These are phyloP conservation scores for Vanderwaltozyma verrucispora DNA, from an alignment of 805 yeast species.

Conservation along the genomic window DNA sequence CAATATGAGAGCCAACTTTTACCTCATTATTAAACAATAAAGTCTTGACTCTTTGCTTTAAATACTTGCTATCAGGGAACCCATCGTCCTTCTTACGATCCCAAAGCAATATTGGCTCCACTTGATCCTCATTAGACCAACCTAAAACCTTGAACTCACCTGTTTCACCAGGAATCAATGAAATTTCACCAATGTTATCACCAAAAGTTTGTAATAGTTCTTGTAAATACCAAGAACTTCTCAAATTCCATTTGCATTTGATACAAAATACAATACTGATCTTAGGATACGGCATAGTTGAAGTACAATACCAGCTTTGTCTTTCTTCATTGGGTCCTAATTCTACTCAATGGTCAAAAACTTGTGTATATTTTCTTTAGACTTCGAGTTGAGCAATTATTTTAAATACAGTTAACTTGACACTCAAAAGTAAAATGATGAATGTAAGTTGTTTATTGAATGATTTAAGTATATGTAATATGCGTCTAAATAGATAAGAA, in stretches of 20 bases:
- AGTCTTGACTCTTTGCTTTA: constrained; percentile 60
- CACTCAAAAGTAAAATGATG: too few relatives aligned
- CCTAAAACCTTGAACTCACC: constrained; percentile 54
- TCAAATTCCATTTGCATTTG: constrained; percentile 76
- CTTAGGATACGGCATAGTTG: constrained; percentile 38
- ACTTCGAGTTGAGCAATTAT: too few relatives aligned
- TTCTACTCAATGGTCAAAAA: too few relatives aligned
- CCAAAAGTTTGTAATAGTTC: constrained; percentile 80
- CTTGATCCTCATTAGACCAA: constrained; percentile 16
- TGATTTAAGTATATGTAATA: too few relatives aligned
- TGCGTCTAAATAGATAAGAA: too few relatives aligned
- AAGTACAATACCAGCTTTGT: too few relatives aligned
- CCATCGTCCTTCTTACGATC: constrained; percentile 57
- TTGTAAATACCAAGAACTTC: constrained; percentile 83
- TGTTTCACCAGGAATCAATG: constrained; percentile 36
- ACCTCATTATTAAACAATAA: constrained; percentile 14
- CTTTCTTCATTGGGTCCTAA: too few relatives aligned
- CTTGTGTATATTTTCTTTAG: too few relatives aligned
- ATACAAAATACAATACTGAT: constrained; percentile 68
- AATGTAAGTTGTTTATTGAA: too few relatives aligned
- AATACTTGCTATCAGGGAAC: constrained; percentile 75
- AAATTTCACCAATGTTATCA: constrained; percentile 42
- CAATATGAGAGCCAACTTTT: constrained; percentile 16
- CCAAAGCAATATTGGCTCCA: constrained; percentile 37
- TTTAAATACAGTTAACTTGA: too few relatives aligned